Conservation (phyloP, 306 rosid genomes). For the Cicer cuneatum region DNA sequence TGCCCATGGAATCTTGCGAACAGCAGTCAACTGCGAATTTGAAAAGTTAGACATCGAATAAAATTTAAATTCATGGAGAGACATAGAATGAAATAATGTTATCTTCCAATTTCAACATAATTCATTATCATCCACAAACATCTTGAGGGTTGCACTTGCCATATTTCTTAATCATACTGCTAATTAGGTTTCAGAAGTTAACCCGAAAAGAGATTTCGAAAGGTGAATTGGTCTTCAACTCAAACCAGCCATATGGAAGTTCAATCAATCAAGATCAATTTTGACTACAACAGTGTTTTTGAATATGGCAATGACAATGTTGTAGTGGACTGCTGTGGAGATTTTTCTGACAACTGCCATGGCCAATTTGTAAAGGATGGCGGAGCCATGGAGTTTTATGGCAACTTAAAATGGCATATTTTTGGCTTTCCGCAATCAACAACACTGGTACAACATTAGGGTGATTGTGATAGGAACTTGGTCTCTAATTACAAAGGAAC, state of each 20-base stretch:
- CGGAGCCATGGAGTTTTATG: too few relatives aligned
- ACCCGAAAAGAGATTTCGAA: neutral
- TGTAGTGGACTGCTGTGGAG: too few relatives aligned
- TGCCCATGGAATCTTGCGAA: constrained; percentile 92
- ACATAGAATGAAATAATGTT: constrained; percentile 7
- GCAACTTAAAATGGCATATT: too few relatives aligned
- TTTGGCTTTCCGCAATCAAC: too few relatives aligned
- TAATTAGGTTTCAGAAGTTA: constrained; percentile 24
- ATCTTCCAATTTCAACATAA: constrained; percentile 2
- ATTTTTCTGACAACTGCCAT: too few relatives aligned
- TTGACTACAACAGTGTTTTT: neutral
- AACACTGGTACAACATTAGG: neutral
- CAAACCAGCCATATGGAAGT: constrained; percentile 11
- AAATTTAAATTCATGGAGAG: constrained; percentile 23
- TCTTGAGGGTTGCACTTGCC: neutral
- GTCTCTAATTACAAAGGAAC: neutral
- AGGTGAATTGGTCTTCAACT: constrained; percentile 3
- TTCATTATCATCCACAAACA: constrained; percentile 26
- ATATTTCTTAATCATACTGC: constrained; percentile 31
- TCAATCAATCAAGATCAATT: constrained; percentile 34
- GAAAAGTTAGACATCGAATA: constrained; percentile 11
- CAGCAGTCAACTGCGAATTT: constrained; percentile 69
- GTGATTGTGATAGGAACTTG: neutral
- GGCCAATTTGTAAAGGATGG: too few relatives aligned
- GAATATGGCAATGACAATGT: too few relatives aligned